Conservation (phyloP, 306 rosid species). For the Vigna mungo region DNA sequence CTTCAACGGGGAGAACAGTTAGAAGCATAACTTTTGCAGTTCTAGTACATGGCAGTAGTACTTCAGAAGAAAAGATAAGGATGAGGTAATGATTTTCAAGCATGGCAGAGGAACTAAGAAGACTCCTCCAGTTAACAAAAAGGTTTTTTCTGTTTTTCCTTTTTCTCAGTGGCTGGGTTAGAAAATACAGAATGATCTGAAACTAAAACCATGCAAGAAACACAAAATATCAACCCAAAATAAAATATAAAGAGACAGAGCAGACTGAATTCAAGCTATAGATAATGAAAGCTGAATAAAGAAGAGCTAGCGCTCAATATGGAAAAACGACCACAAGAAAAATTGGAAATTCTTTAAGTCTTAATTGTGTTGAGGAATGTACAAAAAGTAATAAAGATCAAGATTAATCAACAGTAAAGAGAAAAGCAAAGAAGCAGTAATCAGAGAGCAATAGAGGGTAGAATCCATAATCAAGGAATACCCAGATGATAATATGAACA, state of each 20-base stretch:
- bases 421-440: neutral
- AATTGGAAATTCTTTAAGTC: neutral
- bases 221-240: neutral
- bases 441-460: neutral
- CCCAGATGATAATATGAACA: constrained; percentile 42
- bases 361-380: neutral
- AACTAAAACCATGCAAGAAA: constrained; percentile 4
- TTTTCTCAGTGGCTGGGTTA: constrained; percentile 1
- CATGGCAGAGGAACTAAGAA: neutral
- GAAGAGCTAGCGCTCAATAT: neutral
- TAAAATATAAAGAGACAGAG: constrained; percentile 1
- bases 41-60: constrained; percentile 8
- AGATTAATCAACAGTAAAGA: neutral
- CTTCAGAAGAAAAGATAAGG: constrained; percentile 16
- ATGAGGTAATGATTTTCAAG: neutral
- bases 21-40: constrained; percentile 9
- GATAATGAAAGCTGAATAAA: neutral
- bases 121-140: neutral
- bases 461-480: constrained; percentile 35
- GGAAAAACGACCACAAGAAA: neutral
- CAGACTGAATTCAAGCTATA: neutral
- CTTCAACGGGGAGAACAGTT: neutral
- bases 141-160: neutral
- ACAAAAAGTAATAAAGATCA: neutral
- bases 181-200: neutral